Base-by-base conservation (phyloP, 1,284 basidiomycete species). In the Microbotryum scabiosae region DNA sequence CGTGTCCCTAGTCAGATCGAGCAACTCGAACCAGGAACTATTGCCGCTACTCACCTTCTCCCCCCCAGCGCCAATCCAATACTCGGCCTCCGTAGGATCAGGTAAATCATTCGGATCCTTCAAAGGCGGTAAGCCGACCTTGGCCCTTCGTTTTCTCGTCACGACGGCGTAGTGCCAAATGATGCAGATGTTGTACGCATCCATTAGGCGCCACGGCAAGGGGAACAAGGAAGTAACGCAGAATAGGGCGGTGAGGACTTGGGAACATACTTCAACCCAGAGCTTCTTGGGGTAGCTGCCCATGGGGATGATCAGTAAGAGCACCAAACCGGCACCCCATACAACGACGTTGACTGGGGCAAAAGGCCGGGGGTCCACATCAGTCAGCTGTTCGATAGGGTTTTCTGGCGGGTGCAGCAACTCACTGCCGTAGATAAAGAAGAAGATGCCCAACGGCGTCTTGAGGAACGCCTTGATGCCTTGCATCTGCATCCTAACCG, bases 391-490 rank as follows among this genome's bases (percentile, higher is more conserved):
- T 21, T 26, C 9, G 30, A 30, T 30, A 30, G 8, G 9, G 30
- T 9, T 30, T 30, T 30, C 30, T 30, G 30, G 10, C 30, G 30
- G 30, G 30, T 30, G 30, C 30, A 30, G 30, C 30, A 60, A 62
- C 52, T 65, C 65, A 69, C 12, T 41, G 36, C 70, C 69, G 52
- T 70, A 71, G 51, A 72, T 67, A 16, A 59, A 62, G 1, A 61
- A 62, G 20, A 69, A 62, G 23, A 71, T 63, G 41, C 71, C 71
- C 4, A 71, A 32, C 3, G 71, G 71, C 20, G 71, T 72, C 62
- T 72, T 71, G 62, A 72, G 62, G 51, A 71, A 72, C 5, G 70
- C 64, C 69, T 67, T 68, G 9, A 71, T 56, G 21, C 71, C 71
- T 21, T 63, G 56, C 58, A 67, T 56, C 5, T 55, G 59, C 9